Evolutionary conservation across 2,329 filamentous ascomycete species (phyloP), one percentile per base, ranked within the genome.

Genomic region (Xylaria digitata): DNA sequence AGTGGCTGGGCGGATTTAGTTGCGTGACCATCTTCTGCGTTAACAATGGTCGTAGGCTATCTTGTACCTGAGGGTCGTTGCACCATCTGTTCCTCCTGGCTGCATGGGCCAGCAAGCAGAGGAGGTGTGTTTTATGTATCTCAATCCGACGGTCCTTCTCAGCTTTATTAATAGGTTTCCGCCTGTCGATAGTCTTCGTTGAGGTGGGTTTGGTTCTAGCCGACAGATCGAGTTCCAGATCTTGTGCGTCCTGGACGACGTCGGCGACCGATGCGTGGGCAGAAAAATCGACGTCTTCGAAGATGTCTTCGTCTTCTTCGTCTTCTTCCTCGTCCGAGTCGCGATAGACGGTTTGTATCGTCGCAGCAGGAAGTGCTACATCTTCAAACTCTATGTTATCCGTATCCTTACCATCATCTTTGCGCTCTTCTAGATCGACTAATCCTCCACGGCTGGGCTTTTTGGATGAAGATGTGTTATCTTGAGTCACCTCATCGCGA

Each of bases 11-110:
- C 0, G 93, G 93, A 56, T 90, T 91, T 6, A 98, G 82, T 60
- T 89, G 89, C 0, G 83, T 83, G 32, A 91, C 78, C 34, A 87
- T 89, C 73, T 91, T 91, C 37, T 88, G 86, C 1, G 87, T 84
- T 5, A 97, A 78, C 43, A 94, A 83, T 46, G 85, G 81, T 61
- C 86, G 88, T 46, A 97, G 79, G n/a, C 80, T 80, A 46, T 82
- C 85, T 75, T 97, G 93, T 8, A 92, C 87, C 63, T 85, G 80
- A 15, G 81, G 73, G 75, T 95, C 90, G 74, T 97, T 97, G 80
- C 94, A 97, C 93, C 95, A 97, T 61, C 87, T 83, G 75, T 98
- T 99, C 62, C 94, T 89, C 64, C 88, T 83, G 71, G 92, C 86
- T 17, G 90, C 86, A 78, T 98, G 93, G 9, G 89, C 88, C 17